phyloP scores from a whole-genome alignment of 306 rosid species.

The Citrullus amarus region DNA sequence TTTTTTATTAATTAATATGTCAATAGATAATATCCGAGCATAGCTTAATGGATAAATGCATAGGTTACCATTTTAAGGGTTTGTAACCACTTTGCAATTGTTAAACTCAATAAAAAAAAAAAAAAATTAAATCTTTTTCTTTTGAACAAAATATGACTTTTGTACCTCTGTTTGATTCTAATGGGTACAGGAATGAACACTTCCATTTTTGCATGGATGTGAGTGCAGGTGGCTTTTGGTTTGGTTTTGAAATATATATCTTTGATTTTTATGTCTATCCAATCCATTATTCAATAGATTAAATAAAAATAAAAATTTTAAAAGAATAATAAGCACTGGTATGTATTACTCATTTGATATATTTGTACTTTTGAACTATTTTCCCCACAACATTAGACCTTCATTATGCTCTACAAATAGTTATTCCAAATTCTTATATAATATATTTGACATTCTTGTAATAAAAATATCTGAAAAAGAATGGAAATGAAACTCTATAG shows the following conservation, averaged over 20 bases:
- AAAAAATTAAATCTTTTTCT: not conserved
- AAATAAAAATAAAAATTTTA: too few species aligned
- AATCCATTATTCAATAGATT: not conserved
- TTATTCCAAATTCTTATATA: not conserved
- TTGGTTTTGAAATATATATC: too few species aligned
- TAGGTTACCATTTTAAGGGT: too few species aligned
- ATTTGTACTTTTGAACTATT: not conserved
- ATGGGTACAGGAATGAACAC: not conserved
- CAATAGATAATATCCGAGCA: too few species aligned
- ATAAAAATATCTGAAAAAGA: not conserved
- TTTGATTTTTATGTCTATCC: not conserved
- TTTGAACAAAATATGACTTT: not conserved
- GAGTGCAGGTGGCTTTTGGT: too few species aligned
- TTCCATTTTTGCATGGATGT: not conserved
- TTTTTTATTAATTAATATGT: not conserved
- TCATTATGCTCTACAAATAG: not conserved
- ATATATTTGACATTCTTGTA: not conserved
- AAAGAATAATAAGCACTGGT: too few species aligned
- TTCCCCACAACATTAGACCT: not conserved
- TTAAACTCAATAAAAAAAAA: too few species aligned
- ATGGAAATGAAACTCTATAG: not conserved
- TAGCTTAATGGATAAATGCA: too few species aligned
- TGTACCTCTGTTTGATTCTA: not conserved
- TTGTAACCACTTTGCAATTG: too few species aligned
- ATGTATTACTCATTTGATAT: not conserved